Base-by-base conservation (phyloP, 345 rosid genomes). In the Punica granatum region DNA sequence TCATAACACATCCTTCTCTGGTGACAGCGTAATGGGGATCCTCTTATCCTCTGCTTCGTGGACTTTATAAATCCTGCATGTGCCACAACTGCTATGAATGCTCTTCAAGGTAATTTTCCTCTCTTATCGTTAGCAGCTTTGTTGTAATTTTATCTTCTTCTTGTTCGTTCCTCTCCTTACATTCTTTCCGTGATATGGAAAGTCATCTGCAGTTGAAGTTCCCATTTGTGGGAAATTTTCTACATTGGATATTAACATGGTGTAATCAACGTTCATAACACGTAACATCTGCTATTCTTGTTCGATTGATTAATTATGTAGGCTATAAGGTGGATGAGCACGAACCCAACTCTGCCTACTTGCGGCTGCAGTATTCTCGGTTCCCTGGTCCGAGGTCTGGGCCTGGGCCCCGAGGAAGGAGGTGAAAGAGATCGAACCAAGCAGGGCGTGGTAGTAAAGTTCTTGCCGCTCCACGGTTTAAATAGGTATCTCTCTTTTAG, bases 1-100 rank as follows among this genome's bases (percentile, higher is more conserved):
- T 26, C 23, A n/a, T 46, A 46, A 46, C 15, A 46, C 14, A 7
- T 81, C n/a, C n/a, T n/a, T n/a, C n/a, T n/a, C n/a, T n/a, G n/a
- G n/a, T n/a, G n/a, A 88, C 88, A 87, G 97, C 90, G 88, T 30
- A 84, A 90, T 16, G 95, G 90, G 60, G 93, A 87, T 71, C 88
- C 89, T 64, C 74, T 87, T 67, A 84, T 91, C 68, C 93, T 85
- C 63, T 91, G 96, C 73, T 89, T 88, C 82, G 97, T 91, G 67
- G 97, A 91, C 72, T 89, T 91, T 77, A 78, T 67, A 43, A 80
- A 67, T 78, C 82, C 97, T 36, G 96, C 96, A 16, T 91, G 93
- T 70, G 97, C 97, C 39, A 96, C 92, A 1, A 88, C 96, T 70
- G 93, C 97, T 44, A 75, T 89, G 79, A 87, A 85, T 73, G 86